Evolutionary conservation across 108 stramenopile species (phyloP).

Genomic region (Nannochloropsis salina): DNA sequence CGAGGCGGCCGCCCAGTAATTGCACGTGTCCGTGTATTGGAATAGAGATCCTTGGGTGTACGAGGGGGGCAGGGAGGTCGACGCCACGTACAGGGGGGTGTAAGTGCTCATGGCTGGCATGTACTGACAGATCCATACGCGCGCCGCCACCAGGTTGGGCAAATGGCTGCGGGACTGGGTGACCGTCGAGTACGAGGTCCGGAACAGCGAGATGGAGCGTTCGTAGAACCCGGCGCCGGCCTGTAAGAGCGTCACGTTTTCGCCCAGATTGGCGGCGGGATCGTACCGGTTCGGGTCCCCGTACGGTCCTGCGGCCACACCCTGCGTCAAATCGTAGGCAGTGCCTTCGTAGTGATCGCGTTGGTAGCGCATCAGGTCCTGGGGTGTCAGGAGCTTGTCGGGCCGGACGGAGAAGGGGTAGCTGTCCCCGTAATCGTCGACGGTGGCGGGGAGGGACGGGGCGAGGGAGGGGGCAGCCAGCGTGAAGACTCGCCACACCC

Average conservation of each 20-base stretch:
- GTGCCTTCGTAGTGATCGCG: slow-evolving; percentile 70
- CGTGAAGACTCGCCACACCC: slow-evolving; percentile 51
- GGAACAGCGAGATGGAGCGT: slow-evolving; percentile 33
- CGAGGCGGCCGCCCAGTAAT: slow-evolving; percentile 51
- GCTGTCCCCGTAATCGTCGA: slow-evolving; percentile 57
- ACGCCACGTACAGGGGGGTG: slow-evolving; percentile 47
- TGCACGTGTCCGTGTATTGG: slow-evolving; percentile 24
- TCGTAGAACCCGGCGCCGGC: slow-evolving; percentile 33
- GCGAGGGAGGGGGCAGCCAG: slow-evolving; percentile 34
- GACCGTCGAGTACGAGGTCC: slow-evolving; percentile 36
- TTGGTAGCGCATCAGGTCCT: slow-evolving; percentile 58
- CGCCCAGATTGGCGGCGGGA: slow-evolving; percentile 24
- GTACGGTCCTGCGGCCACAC: slow-evolving; percentile 52
- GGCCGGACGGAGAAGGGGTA: slow-evolving; percentile 62
- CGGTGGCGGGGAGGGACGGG: slow-evolving; percentile 35
- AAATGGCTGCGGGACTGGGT: slow-evolving; percentile 41
- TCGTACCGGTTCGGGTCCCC: slow-evolving; percentile 52
- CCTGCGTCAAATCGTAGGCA: slow-evolving; percentile 54
- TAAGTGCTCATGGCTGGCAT: slow-evolving; percentile 36
- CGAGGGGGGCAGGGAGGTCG: slow-evolving; percentile 28
- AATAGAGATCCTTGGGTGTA: slow-evolving; percentile 42
- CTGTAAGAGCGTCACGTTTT: slow-evolving; percentile 27
- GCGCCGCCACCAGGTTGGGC: slow-evolving; percentile 38
- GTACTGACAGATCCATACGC: slow-evolving; percentile 50
- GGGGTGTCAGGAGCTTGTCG: slow-evolving; percentile 37